A percentile compares a stretch with the other conserved stretches of the same genome.
Evolutionary conservation across 2,329 filamentous ascomycete genomes (phyloP).

Genomic region (Chlorencoelia australis): DNA sequence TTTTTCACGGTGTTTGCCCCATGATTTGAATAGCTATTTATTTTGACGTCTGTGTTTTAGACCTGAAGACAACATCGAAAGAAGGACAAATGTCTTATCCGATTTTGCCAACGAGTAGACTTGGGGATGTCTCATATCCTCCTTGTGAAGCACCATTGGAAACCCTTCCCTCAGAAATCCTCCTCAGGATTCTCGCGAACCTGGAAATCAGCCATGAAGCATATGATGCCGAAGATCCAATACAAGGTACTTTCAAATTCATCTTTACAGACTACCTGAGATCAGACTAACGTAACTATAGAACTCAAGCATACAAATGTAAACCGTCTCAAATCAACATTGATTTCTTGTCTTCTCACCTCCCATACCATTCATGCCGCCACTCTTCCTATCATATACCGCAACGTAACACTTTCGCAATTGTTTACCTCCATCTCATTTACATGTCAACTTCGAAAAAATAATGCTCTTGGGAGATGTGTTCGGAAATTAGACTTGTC

Average conservation of each 20-base stretch:
- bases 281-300: not conserved
- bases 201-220: constrained; percentile 1
- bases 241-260: not conserved
- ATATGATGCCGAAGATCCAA: not conserved
- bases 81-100: too few species aligned
- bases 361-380: constrained; percentile 60
- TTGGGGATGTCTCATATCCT: too few species aligned
- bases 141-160: constrained; percentile 45
- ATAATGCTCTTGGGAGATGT: constrained; percentile 58
- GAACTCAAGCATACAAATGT: too few species aligned
- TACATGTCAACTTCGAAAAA: constrained; percentile 47
- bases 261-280: not conserved
- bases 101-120: too few species aligned
- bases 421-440: constrained; percentile 64
- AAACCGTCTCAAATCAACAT: constrained; percentile 49
- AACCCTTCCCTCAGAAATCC: constrained; percentile 55
- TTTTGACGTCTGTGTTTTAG: too few species aligned
- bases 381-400: constrained; percentile 63
- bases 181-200: constrained; percentile 41
- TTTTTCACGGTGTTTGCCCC: too few species aligned
- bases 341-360: constrained; percentile 61
- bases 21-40: too few species aligned
- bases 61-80: too few species aligned
- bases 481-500: constrained; percentile 57
- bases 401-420: constrained; percentile 69